Evolutionary conservation across 257 asterid species (phyloP), one percentile per base, ranked within the genome.

Genomic region (Schizonepeta tenuifolia): DNA sequence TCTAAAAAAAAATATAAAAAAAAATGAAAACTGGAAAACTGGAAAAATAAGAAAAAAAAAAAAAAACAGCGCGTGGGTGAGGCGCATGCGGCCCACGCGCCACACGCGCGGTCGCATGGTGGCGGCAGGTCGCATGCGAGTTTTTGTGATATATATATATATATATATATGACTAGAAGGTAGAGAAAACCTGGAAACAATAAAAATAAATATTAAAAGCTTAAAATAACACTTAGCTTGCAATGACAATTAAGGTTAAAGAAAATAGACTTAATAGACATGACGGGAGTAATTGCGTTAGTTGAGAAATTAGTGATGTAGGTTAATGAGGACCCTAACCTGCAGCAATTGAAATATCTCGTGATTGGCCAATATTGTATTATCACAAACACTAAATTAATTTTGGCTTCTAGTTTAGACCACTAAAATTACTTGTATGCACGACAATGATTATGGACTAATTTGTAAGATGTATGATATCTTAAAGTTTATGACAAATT

Each of bases 281-380:
- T 58, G 38, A 14, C 3, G 7, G 20, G 11, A 58, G 65, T 33
- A 59, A 59, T 31, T 59, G 44, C 13, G 65, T 59, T 59, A 26
- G 65, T 14, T 59, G 65, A 59, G 44, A 59, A 59, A 59, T 59
- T 31, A 59, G 43, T 33, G 15, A 31, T 17, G 24, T 36, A 59
- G 43, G 65, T 31, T 15, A 28, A 13, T 26, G 7, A 6, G 14
- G 33, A 22, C 36, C 35, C 36, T 55, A 55, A 55, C 17, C n/a
- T 21, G 15, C 1, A 53, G 33, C 5, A 21, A 3, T 1, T 53
- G 15, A 24, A 55, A 55, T 7, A 9, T 9, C 3, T 7, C 0
- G 35, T 24, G 61, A 55, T 55, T 55, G 61, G 3, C 9, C 36
- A 11, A 55, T 18, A 20, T 1, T 7, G 58, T 53, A 20, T 2